Percentiles rank a stretch among this genome's conserved stretches.
These are phyloP conservation scores for Cenchrus fungigraminus DNA, from an alignment of 176 grass and related monocot genomes.

Conservation along the genomic window DNA sequence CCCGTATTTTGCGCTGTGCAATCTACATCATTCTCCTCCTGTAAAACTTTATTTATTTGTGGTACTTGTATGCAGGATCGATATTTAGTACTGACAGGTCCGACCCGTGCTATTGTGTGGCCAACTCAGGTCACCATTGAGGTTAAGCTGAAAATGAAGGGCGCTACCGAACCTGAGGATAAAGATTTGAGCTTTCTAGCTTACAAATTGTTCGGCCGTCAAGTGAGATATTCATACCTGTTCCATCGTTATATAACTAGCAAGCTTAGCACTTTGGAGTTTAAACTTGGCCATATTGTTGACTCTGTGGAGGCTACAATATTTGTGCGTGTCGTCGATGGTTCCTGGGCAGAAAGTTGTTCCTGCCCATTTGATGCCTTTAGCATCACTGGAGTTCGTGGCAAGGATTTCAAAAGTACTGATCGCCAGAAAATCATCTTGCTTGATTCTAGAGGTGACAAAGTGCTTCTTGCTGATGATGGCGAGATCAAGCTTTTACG, in stretches of 20 bases:
- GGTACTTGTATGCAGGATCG: background rate
- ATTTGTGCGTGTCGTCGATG: background rate
- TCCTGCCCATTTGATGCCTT: background rate
- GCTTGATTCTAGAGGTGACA: background rate
- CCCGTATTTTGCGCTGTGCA: too few relatives aligned
- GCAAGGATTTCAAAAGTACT: background rate
- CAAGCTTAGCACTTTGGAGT: background rate
- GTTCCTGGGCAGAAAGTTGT: background rate
- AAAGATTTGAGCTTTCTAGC: background rate
- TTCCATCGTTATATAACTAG: background rate
- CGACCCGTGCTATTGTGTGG: background rate
- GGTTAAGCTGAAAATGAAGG: background rate
- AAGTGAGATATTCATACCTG: background rate
- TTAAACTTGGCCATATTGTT: background rate
- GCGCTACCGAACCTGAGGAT: background rate
- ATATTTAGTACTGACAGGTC: background rate
- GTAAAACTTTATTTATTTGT: too few relatives aligned
- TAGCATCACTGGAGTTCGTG: background rate
- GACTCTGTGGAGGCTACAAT: background rate
- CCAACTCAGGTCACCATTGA: background rate
- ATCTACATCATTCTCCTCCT: too few relatives aligned
- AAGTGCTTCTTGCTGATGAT: background rate
- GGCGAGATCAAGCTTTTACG: background rate
- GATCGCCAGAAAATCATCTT: background rate
- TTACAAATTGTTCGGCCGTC: background rate